phyloP scores from a whole-genome alignment of 139 green algal species.

The Volvox africanus region DNA sequence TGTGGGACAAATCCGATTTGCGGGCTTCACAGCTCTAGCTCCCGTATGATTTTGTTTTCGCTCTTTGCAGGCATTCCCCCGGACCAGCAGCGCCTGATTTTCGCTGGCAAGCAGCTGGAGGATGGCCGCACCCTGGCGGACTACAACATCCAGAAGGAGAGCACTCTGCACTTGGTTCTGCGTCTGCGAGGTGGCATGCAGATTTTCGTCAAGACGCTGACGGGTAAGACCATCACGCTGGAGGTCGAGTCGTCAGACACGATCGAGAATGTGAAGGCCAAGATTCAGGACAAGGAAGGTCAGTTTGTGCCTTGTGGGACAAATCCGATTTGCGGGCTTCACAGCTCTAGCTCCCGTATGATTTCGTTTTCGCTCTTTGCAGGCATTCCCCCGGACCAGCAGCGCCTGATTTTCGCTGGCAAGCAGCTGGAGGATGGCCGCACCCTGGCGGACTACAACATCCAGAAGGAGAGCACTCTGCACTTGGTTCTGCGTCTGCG shows the following conservation, averaged over 20 bases:
- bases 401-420: conserved; percentile 95
- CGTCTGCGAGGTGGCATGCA: conserved; percentile 86
- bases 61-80: conserved; percentile 86
- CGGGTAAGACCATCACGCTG: conserved; percentile 84
- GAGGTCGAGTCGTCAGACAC: conserved; percentile 85
- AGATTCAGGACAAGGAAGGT: conserved; percentile 97
- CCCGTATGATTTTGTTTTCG: conserved; percentile 46
- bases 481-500: conserved; percentile 83
- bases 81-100: conserved; percentile 98
- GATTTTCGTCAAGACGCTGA: conserved; percentile 95
- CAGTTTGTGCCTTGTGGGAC: too few relatives aligned
- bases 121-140: conserved; percentile 95
- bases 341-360: too few relatives aligned
- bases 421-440: conserved; percentile 96
- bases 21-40: too few relatives aligned
- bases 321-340: too few relatives aligned
- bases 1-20: too few relatives aligned
- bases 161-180: conserved; percentile 82
- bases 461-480: conserved; percentile 92
- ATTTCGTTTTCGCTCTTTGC: too few relatives aligned
- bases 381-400: conserved; percentile 94
- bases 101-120: conserved; percentile 98
- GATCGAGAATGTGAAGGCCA: conserved; percentile 95
- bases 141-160: conserved; percentile 99
- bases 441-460: conserved; percentile 86